Conservation (phyloP, 305 asterid species). For the Andrographis paniculata region DNA sequence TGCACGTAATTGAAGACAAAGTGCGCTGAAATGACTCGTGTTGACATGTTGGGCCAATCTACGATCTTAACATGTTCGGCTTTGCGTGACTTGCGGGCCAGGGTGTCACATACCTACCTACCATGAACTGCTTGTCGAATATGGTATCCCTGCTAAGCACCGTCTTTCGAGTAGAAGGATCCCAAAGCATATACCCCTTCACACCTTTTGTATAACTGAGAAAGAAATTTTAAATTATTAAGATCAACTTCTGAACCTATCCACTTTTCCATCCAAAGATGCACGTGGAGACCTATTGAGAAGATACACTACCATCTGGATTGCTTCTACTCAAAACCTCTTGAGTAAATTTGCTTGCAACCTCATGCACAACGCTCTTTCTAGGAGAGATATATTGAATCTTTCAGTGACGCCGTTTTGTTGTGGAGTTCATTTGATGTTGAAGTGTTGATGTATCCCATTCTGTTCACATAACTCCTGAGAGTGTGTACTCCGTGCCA, state of each 20-base stretch:
- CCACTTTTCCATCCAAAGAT: background rate
- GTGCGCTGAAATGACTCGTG: no score
- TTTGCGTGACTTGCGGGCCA: no score
- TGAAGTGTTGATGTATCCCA: background rate
- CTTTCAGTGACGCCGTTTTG: background rate
- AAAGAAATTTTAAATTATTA: no score
- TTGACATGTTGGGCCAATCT: no score
- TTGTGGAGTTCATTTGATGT: background rate
- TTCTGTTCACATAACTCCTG: background rate
- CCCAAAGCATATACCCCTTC: background rate
- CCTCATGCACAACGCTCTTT: background rate
- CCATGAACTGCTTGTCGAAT: background rate
- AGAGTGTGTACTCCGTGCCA: background rate
- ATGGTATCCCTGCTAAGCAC: background rate
- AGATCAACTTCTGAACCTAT: background rate
- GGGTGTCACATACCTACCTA: no score
- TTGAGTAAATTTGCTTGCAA: background rate
- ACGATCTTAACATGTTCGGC: no score
- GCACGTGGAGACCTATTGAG: background rate
- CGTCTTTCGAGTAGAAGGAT: background rate
- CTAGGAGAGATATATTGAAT: background rate
- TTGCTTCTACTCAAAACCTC: background rate
- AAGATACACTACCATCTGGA: background rate
- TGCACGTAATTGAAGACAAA: no score
- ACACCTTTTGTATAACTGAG: background rate